Conservation (phyloP, 441 rosid genomes). For the Croton laevigatus region DNA sequence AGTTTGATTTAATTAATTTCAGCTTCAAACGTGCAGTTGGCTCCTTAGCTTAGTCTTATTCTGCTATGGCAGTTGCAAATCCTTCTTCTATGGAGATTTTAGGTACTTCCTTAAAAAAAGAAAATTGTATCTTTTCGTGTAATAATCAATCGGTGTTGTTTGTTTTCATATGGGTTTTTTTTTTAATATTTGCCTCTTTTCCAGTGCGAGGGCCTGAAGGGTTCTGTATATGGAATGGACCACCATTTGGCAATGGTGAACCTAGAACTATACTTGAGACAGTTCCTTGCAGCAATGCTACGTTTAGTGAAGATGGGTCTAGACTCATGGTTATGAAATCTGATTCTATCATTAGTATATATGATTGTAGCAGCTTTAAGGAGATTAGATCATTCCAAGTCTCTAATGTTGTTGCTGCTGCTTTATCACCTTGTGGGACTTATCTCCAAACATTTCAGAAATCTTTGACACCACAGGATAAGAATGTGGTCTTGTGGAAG, state of each 20-base stretch:
- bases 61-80: conserved; percentile 35
- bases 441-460: conserved; percentile 88
- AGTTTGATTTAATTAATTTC: background rate
- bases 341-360: conserved; percentile 47
- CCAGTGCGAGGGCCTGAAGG: conserved; percentile 78
- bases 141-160: background rate
- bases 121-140: background rate
- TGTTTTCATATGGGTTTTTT: conserved; percentile 1
- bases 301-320: conserved; percentile 74
- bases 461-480: conserved; percentile 69
- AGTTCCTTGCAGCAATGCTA: conserved; percentile 56
- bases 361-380: conserved; percentile 51
- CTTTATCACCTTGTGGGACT: conserved; percentile 73
- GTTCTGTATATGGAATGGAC: conserved; percentile 75
- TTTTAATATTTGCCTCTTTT: background rate
- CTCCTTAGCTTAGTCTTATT: background rate
- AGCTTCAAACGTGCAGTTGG: background rate
- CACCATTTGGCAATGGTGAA: conserved; percentile 60
- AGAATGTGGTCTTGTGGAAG: conserved; percentile 70
- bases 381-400: conserved; percentile 65
- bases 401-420: conserved; percentile 53
- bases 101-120: conserved; percentile 34
- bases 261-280: conserved; percentile 58
- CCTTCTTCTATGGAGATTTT: conserved; percentile 62
- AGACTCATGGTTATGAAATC: conserved; percentile 63